These are phyloP conservation scores for Phylloporus arenicola DNA, from an alignment of 768 basidiomycete genomes.

Conservation along the genomic window DNA sequence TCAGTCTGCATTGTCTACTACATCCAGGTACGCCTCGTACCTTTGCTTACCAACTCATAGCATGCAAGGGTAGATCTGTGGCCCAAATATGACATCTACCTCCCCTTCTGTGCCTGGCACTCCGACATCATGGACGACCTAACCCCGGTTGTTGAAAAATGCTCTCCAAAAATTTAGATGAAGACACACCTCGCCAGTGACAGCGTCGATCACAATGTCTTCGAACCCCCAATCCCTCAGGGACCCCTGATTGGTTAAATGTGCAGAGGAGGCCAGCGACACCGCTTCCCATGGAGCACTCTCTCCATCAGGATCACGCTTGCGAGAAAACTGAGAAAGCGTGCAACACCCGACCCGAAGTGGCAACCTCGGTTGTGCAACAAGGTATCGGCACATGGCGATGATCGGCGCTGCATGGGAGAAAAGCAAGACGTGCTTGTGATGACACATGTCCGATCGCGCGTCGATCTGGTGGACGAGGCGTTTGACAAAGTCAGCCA, in stretches of 20 bases:
- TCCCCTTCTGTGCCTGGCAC: constrained; percentile 62
- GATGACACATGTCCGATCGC: constrained; percentile 35
- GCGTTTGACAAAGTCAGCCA: constrained; percentile 43
- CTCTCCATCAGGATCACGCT: constrained; percentile 31
- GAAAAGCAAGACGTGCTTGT: constrained; percentile 54
- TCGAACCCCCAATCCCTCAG: constrained; percentile 80
- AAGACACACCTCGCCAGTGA: constrained; percentile 51
- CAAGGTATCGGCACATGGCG: constrained; percentile 54
- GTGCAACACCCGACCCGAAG: constrained; percentile 75
- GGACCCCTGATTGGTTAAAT: constrained; percentile 50
- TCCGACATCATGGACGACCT: constrained; percentile 72
- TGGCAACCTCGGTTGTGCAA: constrained; percentile 46
- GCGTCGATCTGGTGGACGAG: constrained; percentile 50
- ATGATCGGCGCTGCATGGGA: constrained; percentile 76
- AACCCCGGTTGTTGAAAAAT: neutral
- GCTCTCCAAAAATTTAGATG: neutral
- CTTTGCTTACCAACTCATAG: constrained; percentile 2
- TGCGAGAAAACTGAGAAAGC: constrained; percentile 49
- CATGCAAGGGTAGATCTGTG: constrained; percentile 33
- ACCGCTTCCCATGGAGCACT: constrained; percentile 39
- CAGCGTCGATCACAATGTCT: constrained; percentile 48
- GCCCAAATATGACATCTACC: constrained; percentile 51
- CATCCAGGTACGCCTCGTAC: too few relatives aligned
- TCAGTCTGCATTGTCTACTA: too few relatives aligned
- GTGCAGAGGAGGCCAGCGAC: constrained; percentile 49